phyloP scores from a whole-genome alignment of 78 protist species.

The slime mould (Dictyostelium discoideum) region dicty_2.7 NC_007088.5:7848501-7849000 shows the following conservation, averaged over 20 bases:
- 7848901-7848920: neutral
- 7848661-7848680: constrained; percentile 81
- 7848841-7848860: neutral
- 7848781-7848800: constrained; percentile 12
- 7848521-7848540: too few species aligned
- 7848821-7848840: neutral
- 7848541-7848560: too few species aligned
- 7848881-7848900: neutral
- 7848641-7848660: constrained; percentile 81
- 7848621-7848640: constrained; percentile 73
- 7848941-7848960: too few species aligned
- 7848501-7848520: too few species aligned
- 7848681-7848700: constrained; percentile 74
- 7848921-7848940: too few species aligned
- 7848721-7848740: constrained; percentile 71
- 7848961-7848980: neutral
- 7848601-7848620: constrained; percentile 36
- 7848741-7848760: constrained; percentile 70
- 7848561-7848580: too few species aligned
- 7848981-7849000: neutral
- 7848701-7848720: constrained; percentile 70
- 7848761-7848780: constrained; percentile 51
- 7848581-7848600: neutral
- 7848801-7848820: constrained; percentile 1
- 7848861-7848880: neutral